Conservation (phyloP, 257 asterid species). For the Plantago elongata region DNA sequence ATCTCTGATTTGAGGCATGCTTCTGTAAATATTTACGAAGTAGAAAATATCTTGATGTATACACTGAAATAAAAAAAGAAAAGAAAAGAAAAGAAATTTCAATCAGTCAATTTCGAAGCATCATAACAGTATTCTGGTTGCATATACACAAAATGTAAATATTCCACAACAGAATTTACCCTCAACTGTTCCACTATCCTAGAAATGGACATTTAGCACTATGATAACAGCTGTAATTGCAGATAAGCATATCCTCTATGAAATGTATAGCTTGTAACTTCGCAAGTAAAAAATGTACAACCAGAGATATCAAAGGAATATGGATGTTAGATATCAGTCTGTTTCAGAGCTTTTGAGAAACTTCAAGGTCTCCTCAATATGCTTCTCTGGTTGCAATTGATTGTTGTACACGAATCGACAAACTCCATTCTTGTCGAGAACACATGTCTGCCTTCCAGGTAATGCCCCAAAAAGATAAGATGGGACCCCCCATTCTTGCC, state of each 20-base stretch:
- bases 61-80: no score
- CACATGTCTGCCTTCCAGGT: conserved; percentile 96
- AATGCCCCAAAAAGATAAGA: conserved; percentile 82
- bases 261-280: conserved; percentile 19
- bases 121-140: background rate
- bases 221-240: conserved; percentile 11
- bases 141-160: background rate
- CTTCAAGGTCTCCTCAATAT: conserved; percentile 91
- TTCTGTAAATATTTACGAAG: no score
- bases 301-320: background rate
- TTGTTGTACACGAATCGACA: conserved; percentile 87
- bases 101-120: background rate
- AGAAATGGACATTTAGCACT: conserved; percentile 13
- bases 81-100: no score
- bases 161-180: conserved; percentile 8
- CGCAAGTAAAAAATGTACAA: conserved; percentile 18
- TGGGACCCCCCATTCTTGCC: conserved; percentile 98
- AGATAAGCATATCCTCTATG: conserved; percentile 16
- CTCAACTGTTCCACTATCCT: background rate
- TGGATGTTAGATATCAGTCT: conserved; percentile 18
- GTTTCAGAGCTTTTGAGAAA: conserved; percentile 61
- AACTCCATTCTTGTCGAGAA: conserved; percentile 92
- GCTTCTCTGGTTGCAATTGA: conserved; percentile 99
- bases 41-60: no score
- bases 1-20: no score